A percentile compares a stretch with the other conserved stretches of the same genome.
These are phyloP conservation scores for Lactarius vividus DNA, from an alignment of 768 basidiomycete genomes.

Conservation along the genomic window DNA sequence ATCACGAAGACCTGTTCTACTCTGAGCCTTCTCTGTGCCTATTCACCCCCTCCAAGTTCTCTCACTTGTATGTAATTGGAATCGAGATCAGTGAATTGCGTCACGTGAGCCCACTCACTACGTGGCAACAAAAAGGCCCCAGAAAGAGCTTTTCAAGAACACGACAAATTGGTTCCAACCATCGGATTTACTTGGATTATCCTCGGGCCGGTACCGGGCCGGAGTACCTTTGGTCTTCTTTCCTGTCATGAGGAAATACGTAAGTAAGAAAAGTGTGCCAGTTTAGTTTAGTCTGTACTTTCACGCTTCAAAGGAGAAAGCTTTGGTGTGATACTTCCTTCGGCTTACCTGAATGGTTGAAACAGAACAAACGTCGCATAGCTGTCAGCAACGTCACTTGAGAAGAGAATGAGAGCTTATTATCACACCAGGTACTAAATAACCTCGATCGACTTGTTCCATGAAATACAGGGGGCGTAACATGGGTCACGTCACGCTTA, in stretches of 20 bases:
- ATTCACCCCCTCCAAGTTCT: too few relatives aligned
- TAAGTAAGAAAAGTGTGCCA: conserved; percentile 11
- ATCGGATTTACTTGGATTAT: neutral
- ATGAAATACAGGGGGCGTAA: conserved; percentile 24
- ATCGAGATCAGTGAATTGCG: too few relatives aligned
- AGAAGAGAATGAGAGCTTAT: neutral
- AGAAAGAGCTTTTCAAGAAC: too few relatives aligned
- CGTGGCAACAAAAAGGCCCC: too few relatives aligned
- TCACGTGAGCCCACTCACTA: too few relatives aligned
- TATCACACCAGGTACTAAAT: neutral
- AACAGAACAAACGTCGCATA: neutral
- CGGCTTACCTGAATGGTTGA: neutral
- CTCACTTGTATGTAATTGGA: too few relatives aligned
- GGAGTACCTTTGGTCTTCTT: conserved; percentile 7
- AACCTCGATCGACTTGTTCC: conserved; percentile 2
- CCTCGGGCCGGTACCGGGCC: conserved; percentile 9
- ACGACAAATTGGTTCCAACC: neutral
- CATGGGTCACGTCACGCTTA: conserved; percentile 30
- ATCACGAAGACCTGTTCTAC: too few relatives aligned
- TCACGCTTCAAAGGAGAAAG: neutral
- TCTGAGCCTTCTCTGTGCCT: too few relatives aligned
- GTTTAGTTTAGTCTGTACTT: conserved; percentile 6
- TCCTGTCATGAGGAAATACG: conserved; percentile 16
- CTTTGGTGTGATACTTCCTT: neutral
- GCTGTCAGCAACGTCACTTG: neutral